These are phyloP conservation scores for Phyllosticta ampelicida DNA, from an alignment of 2,329 filamentous ascomycete species.

Conservation along the genomic window DNA sequence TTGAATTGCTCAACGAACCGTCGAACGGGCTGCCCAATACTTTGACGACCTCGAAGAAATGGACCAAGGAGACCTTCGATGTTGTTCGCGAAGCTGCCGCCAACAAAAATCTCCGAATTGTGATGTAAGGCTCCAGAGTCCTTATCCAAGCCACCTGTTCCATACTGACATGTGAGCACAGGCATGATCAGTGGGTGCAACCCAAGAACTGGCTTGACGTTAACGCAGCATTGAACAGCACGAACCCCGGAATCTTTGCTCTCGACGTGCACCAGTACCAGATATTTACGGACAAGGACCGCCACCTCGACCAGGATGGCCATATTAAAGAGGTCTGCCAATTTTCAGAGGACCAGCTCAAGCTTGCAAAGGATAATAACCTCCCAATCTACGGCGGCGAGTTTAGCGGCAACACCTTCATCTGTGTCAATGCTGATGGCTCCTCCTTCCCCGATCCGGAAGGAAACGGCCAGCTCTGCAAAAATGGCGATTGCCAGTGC, in stretches of 20 bases:
- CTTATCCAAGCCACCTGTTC: constrained; percentile 9
- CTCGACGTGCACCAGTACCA: constrained; percentile 49
- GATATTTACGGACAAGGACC: constrained; percentile 28
- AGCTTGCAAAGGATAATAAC: constrained; percentile 26
- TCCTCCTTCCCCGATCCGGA: constrained; percentile 19
- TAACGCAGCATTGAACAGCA: constrained; percentile 35
- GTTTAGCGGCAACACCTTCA: constrained; percentile 34
- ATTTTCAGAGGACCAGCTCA: constrained; percentile 44
- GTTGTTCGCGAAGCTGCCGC: constrained; percentile 40
- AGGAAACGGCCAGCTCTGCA: constrained; percentile 18
- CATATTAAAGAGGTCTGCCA: constrained; percentile 34
- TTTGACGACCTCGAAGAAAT: constrained; percentile 25
- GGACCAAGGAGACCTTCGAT: constrained; percentile 31
- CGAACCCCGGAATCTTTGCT: constrained; percentile 46
- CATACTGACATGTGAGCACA: constrained; percentile 7
- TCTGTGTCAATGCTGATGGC: constrained; percentile 34
- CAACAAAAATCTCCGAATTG: constrained; percentile 39
- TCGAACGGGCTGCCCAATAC: constrained; percentile 34
- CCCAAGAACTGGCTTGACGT: constrained; percentile 44
- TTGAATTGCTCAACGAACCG: constrained; percentile 37
- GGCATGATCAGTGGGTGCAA: constrained; percentile 40
- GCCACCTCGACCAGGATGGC: constrained; percentile 26
- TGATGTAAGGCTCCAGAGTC: constrained; percentile 22
- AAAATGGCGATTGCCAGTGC: constrained; percentile 28
- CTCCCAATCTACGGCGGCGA: constrained; percentile 34